Conservation (phyloP, 225 moss, liverwort and hornwort species). For the Anthoceros angustus region DNA sequence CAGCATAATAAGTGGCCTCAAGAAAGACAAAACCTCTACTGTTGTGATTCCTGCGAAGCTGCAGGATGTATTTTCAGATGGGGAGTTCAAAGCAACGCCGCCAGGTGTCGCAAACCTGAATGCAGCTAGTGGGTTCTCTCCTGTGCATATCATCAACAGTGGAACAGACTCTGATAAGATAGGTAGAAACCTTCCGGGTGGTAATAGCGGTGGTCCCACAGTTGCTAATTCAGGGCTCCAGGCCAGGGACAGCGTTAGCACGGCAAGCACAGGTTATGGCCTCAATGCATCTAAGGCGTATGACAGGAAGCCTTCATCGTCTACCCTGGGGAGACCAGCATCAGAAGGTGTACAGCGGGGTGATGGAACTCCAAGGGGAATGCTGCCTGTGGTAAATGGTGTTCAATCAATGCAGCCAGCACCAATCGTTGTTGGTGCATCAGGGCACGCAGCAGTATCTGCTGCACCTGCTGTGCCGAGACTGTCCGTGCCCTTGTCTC, state of each 20-base stretch:
- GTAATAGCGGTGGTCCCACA: background rate
- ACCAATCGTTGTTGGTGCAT: background rate
- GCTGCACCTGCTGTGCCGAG: background rate
- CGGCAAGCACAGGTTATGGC: background rate
- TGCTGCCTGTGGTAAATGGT: background rate
- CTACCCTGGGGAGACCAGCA: background rate
- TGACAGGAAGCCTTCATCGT: background rate
- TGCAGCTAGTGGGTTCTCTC: constrained; percentile 21
- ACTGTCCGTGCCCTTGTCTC: constrained; percentile 16
- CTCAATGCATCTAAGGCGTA: background rate
- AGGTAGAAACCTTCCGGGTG: background rate
- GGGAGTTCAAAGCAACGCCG: constrained; percentile 22
- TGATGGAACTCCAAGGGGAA: background rate
- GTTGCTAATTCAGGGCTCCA: background rate
- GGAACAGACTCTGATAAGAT: constrained; percentile 14
- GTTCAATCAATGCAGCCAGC: background rate
- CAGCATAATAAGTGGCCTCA: background rate
- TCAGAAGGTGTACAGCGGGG: background rate
- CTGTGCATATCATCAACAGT: constrained; percentile 8
- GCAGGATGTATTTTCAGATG: constrained; percentile 38
- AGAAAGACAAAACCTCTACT: background rate
- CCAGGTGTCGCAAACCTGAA: constrained; percentile 14
- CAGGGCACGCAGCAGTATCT: too few species aligned
- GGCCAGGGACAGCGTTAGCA: background rate
- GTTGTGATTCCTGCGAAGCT: constrained; percentile 8